phyloP scores from a whole-genome alignment of 2,329 filamentous ascomycete genomes.

The Fusarium vanettenii region DNA sequence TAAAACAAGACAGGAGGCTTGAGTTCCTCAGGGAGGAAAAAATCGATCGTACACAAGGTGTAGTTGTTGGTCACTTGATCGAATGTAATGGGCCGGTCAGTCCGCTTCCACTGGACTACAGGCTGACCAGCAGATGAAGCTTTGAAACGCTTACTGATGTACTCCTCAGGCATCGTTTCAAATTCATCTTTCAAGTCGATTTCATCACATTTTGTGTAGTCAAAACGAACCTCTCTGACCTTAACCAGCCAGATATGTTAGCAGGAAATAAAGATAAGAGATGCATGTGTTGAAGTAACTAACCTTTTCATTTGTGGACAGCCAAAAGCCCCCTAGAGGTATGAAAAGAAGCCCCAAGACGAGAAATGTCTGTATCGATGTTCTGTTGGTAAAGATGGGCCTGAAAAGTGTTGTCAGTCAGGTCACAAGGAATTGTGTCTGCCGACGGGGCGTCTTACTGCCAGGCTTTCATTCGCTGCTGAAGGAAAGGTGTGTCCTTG shows the following conservation, averaged over 20 bases:
- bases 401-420: not conserved
- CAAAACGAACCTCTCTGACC: not conserved
- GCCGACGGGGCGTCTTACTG: not conserved
- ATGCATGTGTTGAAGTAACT: not conserved
- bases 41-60: not conserved
- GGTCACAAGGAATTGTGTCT: not conserved
- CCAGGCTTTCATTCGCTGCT: not conserved
- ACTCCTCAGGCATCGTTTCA: not conserved
- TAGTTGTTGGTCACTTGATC: not conserved
- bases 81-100: not conserved
- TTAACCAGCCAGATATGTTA: not conserved
- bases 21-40: not conserved
- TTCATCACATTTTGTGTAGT: not conserved
- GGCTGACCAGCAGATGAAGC: not conserved
- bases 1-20: not conserved
- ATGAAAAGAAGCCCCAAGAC: not conserved
- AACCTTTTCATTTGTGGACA: not conserved
- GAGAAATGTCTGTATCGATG: not conserved
- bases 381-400: not conserved
- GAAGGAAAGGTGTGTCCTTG: not conserved
- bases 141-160: not conserved
- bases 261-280: too few relatives aligned
- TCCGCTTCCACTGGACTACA: not conserved
- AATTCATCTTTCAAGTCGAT: not conserved
- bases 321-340: not conserved